Conservation (phyloP, 75 land plant genomes). For the Cupressus sempervirens region DNA sequence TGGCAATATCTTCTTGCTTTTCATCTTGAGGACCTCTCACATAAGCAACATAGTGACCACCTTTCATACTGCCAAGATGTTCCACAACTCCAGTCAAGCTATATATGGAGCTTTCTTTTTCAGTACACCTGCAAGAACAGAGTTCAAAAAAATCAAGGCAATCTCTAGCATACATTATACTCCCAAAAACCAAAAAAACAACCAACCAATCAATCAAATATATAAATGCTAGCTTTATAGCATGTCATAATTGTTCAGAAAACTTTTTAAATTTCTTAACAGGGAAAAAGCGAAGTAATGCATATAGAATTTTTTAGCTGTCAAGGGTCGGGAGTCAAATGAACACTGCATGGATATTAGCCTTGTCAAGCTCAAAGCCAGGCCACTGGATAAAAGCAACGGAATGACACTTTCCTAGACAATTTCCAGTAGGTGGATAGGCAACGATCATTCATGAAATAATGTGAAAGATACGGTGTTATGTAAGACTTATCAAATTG, state of each 20-base stretch:
- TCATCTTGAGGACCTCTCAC: conserved; percentile 40
- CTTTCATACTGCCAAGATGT: conserved; percentile 83
- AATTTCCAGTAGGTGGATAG: neutral
- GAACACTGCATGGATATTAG: neutral
- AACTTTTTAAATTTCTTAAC: neutral
- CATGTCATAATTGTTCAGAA: neutral
- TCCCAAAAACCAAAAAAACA: neutral
- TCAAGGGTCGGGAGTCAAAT: neutral
- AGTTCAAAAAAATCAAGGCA: neutral
- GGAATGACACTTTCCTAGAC: neutral
- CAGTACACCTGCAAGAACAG: conserved; percentile 38
- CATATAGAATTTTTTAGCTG: neutral
- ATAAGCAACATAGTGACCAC: conserved; percentile 94
- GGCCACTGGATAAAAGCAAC: neutral
- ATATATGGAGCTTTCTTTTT: conserved; percentile 35
- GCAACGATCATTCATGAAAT: neutral
- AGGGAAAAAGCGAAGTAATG: neutral
- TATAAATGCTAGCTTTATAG: neutral
- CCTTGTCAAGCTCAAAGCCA: neutral
- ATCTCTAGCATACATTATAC: neutral
- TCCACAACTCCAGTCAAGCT: conserved; percentile 83
- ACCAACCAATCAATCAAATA: neutral
- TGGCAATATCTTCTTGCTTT: conserved; percentile 12
- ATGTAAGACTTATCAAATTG: neutral
- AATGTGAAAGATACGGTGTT: neutral